Evolutionary conservation across 1,284 basidiomycete species (phyloP).

Genomic region (Golubevia pallescens): DNA sequence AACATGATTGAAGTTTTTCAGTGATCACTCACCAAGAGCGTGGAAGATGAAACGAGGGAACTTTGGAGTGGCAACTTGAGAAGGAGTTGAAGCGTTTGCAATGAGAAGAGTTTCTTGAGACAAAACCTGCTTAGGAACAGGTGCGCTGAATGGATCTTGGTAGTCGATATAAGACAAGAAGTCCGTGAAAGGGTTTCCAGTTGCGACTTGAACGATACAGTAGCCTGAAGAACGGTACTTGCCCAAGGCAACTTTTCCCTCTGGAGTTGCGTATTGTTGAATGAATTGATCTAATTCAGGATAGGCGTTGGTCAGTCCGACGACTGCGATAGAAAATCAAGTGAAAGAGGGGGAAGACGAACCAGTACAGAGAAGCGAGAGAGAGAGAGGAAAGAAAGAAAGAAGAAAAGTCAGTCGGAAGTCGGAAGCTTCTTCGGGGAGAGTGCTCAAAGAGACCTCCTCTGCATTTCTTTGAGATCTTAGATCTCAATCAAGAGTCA

Average conservation of each 20-base stretch:
- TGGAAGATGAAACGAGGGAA: slow-evolving; percentile 6
- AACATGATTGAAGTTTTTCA: too few species aligned
- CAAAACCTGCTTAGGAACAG: background rate
- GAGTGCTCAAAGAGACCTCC: too few species aligned
- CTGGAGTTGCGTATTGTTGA: background rate
- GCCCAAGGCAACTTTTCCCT: background rate
- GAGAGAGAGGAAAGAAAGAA: background rate
- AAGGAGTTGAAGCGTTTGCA: background rate
- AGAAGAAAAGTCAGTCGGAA: too few species aligned
- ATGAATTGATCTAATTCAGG: slow-evolving; percentile 1
- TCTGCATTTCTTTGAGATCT: too few species aligned
- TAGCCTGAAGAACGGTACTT: background rate
- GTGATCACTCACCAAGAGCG: too few species aligned
- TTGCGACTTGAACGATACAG: background rate
- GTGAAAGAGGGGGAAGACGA: too few species aligned
- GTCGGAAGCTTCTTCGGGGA: too few species aligned
- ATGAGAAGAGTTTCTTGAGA: background rate
- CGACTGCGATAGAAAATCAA: too few species aligned
- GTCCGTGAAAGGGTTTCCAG: slow-evolving; percentile 3
- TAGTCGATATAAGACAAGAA: background rate
- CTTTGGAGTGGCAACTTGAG: background rate
- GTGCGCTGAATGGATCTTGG: background rate
- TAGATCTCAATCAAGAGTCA: too few species aligned
- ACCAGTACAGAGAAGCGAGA: background rate
- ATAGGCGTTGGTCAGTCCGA: background rate